These are phyloP conservation scores for Phytophthora agathidicida DNA, from an alignment of 352 stramenopile species.

Conservation along the genomic window DNA sequence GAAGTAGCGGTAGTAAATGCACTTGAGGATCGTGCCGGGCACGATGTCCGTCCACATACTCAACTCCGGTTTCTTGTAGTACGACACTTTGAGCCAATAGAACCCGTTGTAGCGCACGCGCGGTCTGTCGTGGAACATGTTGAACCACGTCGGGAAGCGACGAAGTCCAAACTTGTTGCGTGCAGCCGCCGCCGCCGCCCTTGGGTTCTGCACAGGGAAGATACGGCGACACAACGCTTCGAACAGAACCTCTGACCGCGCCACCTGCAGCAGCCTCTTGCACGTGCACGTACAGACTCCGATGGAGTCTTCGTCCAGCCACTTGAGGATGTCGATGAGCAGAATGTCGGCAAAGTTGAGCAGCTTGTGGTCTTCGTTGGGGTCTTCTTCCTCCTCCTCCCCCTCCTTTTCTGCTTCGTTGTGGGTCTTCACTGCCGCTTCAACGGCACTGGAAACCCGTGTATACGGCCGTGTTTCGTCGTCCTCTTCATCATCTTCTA, in stretches of 20 bases:
- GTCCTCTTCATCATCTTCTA: constrained; percentile 27
- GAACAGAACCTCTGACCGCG: constrained; percentile 62
- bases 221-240: constrained; percentile 74
- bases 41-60: constrained; percentile 85
- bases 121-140: constrained; percentile 72
- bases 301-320: constrained; percentile 79
- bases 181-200: constrained; percentile 43
- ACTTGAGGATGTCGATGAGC: constrained; percentile 72
- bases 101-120: constrained; percentile 84
- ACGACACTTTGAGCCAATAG: constrained; percentile 78
- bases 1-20: constrained; percentile 88
- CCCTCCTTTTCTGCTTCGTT: constrained; percentile 19
- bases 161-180: constrained; percentile 67
- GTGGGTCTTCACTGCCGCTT: background rate
- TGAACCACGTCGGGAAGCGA: constrained; percentile 70
- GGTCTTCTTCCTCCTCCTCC: constrained; percentile 32
- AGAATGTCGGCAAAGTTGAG: constrained; percentile 75
- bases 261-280: constrained; percentile 60
- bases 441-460: background rate
- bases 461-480: constrained; percentile 1
- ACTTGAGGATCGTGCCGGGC: constrained; percentile 74
- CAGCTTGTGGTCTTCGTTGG: constrained; percentile 42
- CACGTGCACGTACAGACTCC: constrained; percentile 57
- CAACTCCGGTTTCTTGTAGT: constrained; percentile 88
- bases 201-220: constrained; percentile 67